Conservation (phyloP, 306 rosid species). For the Lathyrus tuberosus region DNA sequence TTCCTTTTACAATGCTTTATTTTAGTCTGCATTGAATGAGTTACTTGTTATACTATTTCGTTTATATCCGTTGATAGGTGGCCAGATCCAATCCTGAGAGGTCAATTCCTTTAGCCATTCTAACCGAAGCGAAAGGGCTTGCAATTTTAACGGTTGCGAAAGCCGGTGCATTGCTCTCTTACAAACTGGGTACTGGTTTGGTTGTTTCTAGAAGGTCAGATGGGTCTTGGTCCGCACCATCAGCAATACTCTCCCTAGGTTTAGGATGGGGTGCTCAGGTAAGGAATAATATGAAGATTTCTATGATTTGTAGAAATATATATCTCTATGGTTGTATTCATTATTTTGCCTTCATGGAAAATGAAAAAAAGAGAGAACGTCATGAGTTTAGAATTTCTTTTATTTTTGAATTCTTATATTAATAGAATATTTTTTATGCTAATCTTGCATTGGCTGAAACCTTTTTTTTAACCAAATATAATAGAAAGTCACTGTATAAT, state of each 20-base stretch:
- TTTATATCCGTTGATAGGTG: constrained; percentile 55
- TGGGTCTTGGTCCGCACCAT: constrained; percentile 98
- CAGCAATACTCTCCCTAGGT: constrained; percentile 80
- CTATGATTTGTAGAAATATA: background rate
- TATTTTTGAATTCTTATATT: background rate
- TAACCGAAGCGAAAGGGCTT: constrained; percentile 74
- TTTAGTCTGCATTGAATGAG: constrained; percentile 7
- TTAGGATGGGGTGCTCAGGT: constrained; percentile 99
- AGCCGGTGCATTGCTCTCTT: constrained; percentile 80
- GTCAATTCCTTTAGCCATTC: constrained; percentile 78
- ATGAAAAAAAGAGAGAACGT: no score
- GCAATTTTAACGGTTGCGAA: constrained; percentile 90
- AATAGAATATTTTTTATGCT: background rate
- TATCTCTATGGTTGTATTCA: constrained; percentile 4
- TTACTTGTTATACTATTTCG: background rate
- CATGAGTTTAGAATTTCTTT: background rate
- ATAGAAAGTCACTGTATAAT: background rate
- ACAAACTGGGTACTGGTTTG: constrained; percentile 95
- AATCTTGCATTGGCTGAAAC: background rate
- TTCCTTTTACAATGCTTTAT: background rate
- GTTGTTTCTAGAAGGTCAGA: constrained; percentile 86
- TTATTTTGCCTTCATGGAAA: background rate
- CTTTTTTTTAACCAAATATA: constrained; percentile 1
- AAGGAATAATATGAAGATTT: constrained; percentile 6
- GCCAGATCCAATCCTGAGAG: constrained; percentile 80